Evolutionary conservation across 345 rosid genomes (phyloP), one percentile per base, ranked within the genome.

Genomic region (Salix viminalis): DNA sequence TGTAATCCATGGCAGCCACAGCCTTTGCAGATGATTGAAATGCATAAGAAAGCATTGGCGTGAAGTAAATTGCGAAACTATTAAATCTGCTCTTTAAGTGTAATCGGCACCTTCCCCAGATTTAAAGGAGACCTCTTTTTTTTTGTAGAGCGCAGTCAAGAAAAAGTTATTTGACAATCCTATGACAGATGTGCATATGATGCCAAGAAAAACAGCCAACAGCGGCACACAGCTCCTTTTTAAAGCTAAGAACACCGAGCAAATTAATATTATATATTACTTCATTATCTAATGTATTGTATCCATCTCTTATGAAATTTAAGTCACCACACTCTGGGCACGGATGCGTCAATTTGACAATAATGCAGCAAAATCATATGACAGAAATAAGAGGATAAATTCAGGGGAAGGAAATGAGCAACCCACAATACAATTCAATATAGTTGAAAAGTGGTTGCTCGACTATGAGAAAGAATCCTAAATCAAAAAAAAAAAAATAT

Each of bases 361-460:
- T n/a, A 56, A 56, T 56, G 62, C 62, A n/a, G 62, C 5, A n/a
- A 56, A 58, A 58, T 58, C 58, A 34, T 15, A 26, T 52, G 42
- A 58, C 46, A 26, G 67, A 16, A 48, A 78, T 6, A 2, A 19
- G n/a, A 78, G 23, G 21, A 60, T 18, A 14, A n/a, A 23, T 61
- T 60, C 18, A 9, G 12, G 41, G 21, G 70, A 28, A 56, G n/a
- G 48, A 21, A 24, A 6, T 9, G 21, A 42, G 74, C 60, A 30
- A 37, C 23, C 54, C 56, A 41, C 54, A 10, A 72, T 26, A 18
- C 23, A 19, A 56, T 6, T 30, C 50, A 66, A 52, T 36, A 41
- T 36, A 72, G 58, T 71, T 52, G 46, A 77, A 54, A 21, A 52
- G 66, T 48, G 44, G 72, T 11, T 21, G 81, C 72, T 66, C 16